Conservation (phyloP, 2,329 filamentous ascomycete species). For the Fusarium nanum region DNA sequence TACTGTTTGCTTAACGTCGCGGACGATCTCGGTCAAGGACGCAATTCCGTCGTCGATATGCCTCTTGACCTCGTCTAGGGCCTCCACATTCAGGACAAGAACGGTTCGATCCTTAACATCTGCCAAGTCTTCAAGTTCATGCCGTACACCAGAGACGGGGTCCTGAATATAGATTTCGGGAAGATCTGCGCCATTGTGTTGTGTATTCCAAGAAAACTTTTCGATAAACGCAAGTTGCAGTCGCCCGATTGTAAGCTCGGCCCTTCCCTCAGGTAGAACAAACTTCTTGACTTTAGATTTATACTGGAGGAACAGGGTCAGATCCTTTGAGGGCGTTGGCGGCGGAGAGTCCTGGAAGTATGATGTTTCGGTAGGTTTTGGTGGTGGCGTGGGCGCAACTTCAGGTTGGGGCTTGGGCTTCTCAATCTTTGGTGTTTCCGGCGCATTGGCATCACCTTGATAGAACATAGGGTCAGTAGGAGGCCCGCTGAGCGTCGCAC, state of each 20-base stretch:
- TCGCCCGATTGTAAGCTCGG: conserved; percentile 85
- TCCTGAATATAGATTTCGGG: conserved; percentile 99
- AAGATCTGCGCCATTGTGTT: conserved; percentile 90
- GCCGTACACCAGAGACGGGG: conserved; percentile 92
- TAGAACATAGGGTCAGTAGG: conserved; percentile 59
- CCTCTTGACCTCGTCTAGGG: conserved; percentile 93
- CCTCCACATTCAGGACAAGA: conserved; percentile 92
- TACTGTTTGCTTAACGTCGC: conserved; percentile 84
- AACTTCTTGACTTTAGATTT: conserved; percentile 98
- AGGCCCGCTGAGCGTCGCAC: conserved; percentile 70
- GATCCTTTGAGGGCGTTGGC: conserved; percentile 77
- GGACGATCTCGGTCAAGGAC: conserved; percentile 82
- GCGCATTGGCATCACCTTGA: conserved; percentile 26
- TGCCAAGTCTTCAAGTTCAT: conserved; percentile 91
- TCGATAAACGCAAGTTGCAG: conserved; percentile 97
- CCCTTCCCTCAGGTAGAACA: conserved; percentile 84
- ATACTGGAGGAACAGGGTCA: conserved; percentile 95
- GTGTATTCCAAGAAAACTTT: conserved; percentile 99
- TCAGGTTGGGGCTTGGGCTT: conserved; percentile 43
- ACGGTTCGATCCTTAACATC: conserved; percentile 97
- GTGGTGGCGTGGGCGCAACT: conserved; percentile 52
- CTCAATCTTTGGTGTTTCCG: conserved; percentile 32
- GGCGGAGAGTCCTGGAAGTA: conserved; percentile 74
- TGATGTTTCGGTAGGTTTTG: conserved; percentile 57
- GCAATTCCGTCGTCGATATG: conserved; percentile 94